A percentile compares a stretch with the other conserved stretches of the same genome.
Conservation (phyloP, 2,329 filamentous ascomycete genomes). For the Fusarium sp. region DNA sequence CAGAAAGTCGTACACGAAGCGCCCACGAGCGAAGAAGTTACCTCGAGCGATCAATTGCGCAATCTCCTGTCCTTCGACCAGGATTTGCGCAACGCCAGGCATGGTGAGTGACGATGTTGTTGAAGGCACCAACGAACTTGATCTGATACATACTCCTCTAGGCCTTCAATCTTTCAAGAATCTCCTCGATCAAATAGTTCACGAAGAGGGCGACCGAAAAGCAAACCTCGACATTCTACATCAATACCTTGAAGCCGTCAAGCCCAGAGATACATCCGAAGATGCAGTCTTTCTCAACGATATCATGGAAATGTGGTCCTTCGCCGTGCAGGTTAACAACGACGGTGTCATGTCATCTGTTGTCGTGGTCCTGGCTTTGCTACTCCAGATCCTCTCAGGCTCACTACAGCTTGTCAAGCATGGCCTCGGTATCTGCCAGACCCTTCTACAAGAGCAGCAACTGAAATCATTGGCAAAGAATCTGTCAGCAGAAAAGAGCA, state of each 20-base stretch:
- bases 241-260: constrained; percentile 72
- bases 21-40: constrained; percentile 69
- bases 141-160: constrained; percentile 40
- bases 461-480: constrained; percentile 83
- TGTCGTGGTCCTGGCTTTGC: constrained; percentile 80
- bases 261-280: constrained; percentile 56
- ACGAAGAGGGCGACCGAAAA: constrained; percentile 54
- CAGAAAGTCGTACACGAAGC: constrained; percentile 66
- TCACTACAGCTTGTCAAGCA: constrained; percentile 78
- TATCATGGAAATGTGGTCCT: constrained; percentile 88
- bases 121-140: neutral
- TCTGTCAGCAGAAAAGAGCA: constrained; percentile 80
- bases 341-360: constrained; percentile 84
- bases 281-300: constrained; percentile 75
- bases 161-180: constrained; percentile 75
- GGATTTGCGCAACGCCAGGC: constrained; percentile 72
- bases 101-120: constrained; percentile 58
- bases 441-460: constrained; percentile 82
- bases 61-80: constrained; percentile 77
- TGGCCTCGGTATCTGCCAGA: constrained; percentile 82
- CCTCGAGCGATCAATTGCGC: constrained; percentile 72
- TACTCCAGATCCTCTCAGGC: constrained; percentile 80
- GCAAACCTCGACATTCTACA: constrained; percentile 67
- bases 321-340: constrained; percentile 81
- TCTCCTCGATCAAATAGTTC: constrained; percentile 73